Percentiles rank a stretch among this genome's conserved stretches.
Conservation (phyloP, 805 yeast genomes). For the Saccharomycopsis fibuligera region DNA sequence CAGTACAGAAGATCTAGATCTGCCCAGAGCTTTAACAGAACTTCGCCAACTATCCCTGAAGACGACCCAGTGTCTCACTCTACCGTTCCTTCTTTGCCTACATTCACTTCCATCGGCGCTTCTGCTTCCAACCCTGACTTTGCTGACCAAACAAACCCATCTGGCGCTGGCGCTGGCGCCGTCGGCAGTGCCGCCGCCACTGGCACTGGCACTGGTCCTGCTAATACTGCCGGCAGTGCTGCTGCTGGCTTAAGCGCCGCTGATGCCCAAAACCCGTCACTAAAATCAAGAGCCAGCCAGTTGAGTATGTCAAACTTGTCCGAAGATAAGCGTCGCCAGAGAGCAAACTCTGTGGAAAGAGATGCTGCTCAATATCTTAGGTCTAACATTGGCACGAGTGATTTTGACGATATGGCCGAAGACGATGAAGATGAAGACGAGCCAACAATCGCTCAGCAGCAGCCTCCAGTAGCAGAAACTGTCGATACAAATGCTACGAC, state of each 20-base stretch:
- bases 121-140: too few species aligned
- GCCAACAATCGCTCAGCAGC: not conserved
- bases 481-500: not conserved
- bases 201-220: not conserved
- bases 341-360: constrained; percentile 15
- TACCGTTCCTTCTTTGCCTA: constrained; percentile 10
- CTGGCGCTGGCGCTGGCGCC: not conserved
- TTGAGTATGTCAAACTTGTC: not conserved
- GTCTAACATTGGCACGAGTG: not conserved
- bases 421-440: not conserved
- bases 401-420: constrained; percentile 2
- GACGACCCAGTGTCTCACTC: constrained; percentile 9
- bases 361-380: constrained; percentile 13
- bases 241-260: not conserved
- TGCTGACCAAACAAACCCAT: not conserved
- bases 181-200: not conserved
- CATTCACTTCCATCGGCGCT: constrained; percentile 5
- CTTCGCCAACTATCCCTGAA: constrained; percentile 14
- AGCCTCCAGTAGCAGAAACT: not conserved
- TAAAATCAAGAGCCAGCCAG: not conserved
- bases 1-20: constrained; percentile 9
- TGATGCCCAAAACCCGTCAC: not conserved
- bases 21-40: constrained; percentile 6
- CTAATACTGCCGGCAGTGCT: not conserved
- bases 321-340: constrained; percentile 7